These are phyloP conservation scores for Sonneratia alba DNA, from an alignment of 345 rosid genomes.

Conservation along the genomic window DNA sequence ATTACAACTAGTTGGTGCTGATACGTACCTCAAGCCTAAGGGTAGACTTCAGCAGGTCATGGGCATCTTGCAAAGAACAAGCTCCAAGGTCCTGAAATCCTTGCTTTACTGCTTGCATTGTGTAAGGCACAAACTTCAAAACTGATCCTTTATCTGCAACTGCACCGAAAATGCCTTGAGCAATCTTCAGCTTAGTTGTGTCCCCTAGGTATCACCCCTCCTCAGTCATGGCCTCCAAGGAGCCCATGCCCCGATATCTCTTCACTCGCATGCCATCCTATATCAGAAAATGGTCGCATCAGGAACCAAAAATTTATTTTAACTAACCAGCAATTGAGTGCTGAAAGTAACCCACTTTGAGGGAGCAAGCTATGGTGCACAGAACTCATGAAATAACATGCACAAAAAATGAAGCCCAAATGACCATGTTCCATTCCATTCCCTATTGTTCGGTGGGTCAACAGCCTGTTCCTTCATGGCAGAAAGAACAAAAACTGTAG, in stretches of 20 bases:
- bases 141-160: slow-evolving; percentile 95
- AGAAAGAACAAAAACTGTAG: too few species aligned
- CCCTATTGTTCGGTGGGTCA: too few species aligned
- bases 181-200: slow-evolving; percentile 70
- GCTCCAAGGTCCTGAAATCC: slow-evolving; percentile 98
- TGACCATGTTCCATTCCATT: not conserved
- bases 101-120: slow-evolving; percentile 97
- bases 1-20: too few species aligned
- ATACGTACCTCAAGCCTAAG: slow-evolving; percentile 74
- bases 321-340: not conserved
- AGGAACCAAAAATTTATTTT: not conserved
- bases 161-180: slow-evolving; percentile 98
- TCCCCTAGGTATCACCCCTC: slow-evolving; percentile 95
- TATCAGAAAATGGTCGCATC: slow-evolving; percentile 6
- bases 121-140: slow-evolving; percentile 67
- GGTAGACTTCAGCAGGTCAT: slow-evolving; percentile 56
- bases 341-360: not conserved
- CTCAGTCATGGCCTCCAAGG: slow-evolving; percentile 92
- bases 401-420: not conserved
- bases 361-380: not conserved
- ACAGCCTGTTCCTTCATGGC: too few species aligned
- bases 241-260: slow-evolving; percentile 93
- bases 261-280: slow-evolving; percentile 59
- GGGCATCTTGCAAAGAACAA: slow-evolving; percentile 62
- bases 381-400: too few species aligned